Conservation (phyloP, 108 stramenopile species). For the Epipyxis sp. region DNA sequence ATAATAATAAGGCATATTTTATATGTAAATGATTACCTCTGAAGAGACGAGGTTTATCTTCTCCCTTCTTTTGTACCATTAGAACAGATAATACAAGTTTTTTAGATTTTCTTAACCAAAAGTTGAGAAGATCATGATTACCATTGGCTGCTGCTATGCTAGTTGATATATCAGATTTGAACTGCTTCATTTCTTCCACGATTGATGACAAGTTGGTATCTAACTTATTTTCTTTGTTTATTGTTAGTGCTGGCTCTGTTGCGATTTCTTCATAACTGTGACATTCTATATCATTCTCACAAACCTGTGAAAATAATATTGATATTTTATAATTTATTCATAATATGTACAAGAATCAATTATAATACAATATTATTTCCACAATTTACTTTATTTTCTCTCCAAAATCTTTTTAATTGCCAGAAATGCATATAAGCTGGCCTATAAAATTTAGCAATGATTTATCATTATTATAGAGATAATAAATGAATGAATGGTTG, state of each 20-base stretch:
- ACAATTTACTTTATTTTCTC: constrained; percentile 51
- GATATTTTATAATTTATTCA: not conserved
- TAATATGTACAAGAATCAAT: not conserved
- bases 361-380: not conserved
- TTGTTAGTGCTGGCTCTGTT: constrained; percentile 67
- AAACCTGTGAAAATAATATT: constrained; percentile 52
- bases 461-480: too few species aligned
- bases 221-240: too few species aligned
- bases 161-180: constrained; percentile 55
- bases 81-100: constrained; percentile 95
- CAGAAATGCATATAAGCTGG: constrained; percentile 89
- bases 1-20: too few species aligned
- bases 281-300: constrained; percentile 81
- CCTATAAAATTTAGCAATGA: constrained; percentile 6
- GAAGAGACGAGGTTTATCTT: not conserved
- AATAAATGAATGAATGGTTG: too few species aligned
- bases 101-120: constrained; percentile 92
- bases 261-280: constrained; percentile 86
- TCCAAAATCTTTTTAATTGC: constrained; percentile 96
- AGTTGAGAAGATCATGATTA: constrained; percentile 71
- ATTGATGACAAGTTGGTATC: constrained; percentile 49
- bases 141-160: constrained; percentile 47
- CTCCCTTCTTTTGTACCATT: constrained; percentile 68
- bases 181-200: constrained; percentile 79
- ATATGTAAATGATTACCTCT: too few species aligned